phyloP scores from a whole-genome alignment of 257 asterid genomes.

The Solanum corneliomulleri region DNA sequence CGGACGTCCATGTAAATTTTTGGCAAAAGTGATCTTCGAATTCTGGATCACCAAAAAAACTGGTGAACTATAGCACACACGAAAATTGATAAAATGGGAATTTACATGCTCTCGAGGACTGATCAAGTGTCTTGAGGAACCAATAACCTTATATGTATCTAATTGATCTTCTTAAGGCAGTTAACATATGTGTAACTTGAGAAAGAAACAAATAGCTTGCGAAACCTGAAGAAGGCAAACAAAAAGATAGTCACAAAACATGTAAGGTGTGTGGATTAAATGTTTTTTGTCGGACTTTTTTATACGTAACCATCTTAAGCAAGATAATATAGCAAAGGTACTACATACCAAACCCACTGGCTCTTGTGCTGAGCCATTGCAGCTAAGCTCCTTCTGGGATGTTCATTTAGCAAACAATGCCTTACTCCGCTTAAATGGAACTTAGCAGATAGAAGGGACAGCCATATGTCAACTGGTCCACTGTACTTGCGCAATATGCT shows the following conservation, averaged over 20 bases:
- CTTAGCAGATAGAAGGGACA: constrained; percentile 34
- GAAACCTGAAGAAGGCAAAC: constrained; percentile 49
- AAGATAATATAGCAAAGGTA: background rate
- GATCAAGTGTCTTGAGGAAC: background rate
- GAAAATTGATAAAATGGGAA: too few relatives aligned
- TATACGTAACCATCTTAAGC: background rate
- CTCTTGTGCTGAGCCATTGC: constrained; percentile 92
- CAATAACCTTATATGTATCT: background rate
- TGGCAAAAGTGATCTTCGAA: too few relatives aligned
- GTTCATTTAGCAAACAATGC: constrained; percentile 53
- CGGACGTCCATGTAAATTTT: too few relatives aligned
- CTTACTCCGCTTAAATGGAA: constrained; percentile 9
- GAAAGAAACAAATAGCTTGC: constrained; percentile 77
- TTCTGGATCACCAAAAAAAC: too few relatives aligned
- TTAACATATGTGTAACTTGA: constrained; percentile 76
- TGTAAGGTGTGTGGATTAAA: background rate
- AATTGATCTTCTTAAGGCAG: constrained; percentile 45
- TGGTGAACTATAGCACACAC: too few relatives aligned
- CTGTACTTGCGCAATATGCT: constrained; percentile 70
- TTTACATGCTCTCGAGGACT: too few relatives aligned
- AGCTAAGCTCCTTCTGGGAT: constrained; percentile 48
- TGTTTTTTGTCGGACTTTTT: background rate
- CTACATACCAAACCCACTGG: constrained; percentile 84
- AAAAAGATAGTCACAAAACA: background rate
- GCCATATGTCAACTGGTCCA: constrained; percentile 76